phyloP scores from a whole-genome alignment of 2,329 filamentous ascomycete genomes.

The Biscogniauxia sp. region DNA sequence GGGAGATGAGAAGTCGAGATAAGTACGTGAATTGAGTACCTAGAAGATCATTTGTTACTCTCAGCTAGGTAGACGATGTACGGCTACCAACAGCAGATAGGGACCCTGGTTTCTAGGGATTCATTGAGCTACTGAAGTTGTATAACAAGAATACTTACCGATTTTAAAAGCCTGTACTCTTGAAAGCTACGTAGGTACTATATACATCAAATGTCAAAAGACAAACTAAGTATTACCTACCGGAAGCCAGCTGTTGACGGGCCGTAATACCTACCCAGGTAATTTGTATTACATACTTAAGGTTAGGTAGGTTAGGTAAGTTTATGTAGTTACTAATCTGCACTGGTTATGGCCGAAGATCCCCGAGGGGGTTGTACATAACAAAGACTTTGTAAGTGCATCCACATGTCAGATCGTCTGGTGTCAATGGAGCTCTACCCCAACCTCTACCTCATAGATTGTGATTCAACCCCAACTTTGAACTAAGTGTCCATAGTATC shows the following conservation, averaged over 20 bases:
- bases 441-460: neutral
- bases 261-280: neutral
- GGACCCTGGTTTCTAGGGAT: too few relatives aligned
- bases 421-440: too few relatives aligned
- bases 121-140: too few relatives aligned
- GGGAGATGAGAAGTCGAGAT: constrained; percentile 3
- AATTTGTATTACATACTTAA: too few relatives aligned
- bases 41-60: neutral
- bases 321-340: too few relatives aligned
- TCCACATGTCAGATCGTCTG: neutral
- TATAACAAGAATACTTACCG: too few relatives aligned
- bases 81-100: too few relatives aligned
- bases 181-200: too few relatives aligned
- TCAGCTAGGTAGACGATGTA: too few relatives aligned
- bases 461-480: neutral
- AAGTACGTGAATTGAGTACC: neutral
- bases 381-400: neutral
- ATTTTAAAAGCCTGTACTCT: too few relatives aligned
- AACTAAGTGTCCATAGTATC: neutral
- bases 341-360: neutral
- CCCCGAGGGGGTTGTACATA: neutral
- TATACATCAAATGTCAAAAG: neutral
- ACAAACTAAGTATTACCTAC: too few relatives aligned
- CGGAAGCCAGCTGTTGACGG: neutral
- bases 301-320: too few relatives aligned